Conservation (phyloP, 768 basidiomycete species). For the Nidularia pulvinata region DNA sequence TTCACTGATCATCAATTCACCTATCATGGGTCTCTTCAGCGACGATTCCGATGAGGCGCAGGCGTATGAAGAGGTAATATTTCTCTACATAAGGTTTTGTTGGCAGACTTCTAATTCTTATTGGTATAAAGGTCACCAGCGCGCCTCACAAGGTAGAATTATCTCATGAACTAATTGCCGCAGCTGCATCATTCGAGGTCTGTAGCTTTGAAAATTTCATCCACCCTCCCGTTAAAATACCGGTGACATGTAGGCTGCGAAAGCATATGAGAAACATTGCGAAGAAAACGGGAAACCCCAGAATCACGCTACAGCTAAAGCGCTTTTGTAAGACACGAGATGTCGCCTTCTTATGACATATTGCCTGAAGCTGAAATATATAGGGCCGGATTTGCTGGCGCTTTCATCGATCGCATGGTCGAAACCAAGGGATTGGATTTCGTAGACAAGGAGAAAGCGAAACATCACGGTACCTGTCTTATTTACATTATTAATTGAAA, state of each 20-base stretch:
- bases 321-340: slow-evolving; percentile 35
- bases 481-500: too few relatives aligned
- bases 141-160: slow-evolving; percentile 56
- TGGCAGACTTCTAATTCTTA: neutral
- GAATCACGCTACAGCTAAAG: slow-evolving; percentile 56
- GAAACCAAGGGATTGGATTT: slow-evolving; percentile 50
- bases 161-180: slow-evolving; percentile 69
- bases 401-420: slow-evolving; percentile 50
- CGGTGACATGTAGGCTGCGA: too few relatives aligned
- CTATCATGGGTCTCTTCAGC: neutral
- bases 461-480: slow-evolving; percentile 18
- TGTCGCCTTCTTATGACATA: neutral
- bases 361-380: neutral
- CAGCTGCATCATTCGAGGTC: slow-evolving; percentile 58
- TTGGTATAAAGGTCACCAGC: slow-evolving; percentile 42
- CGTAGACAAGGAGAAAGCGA: slow-evolving; percentile 17
- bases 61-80: neutral
- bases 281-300: slow-evolving; percentile 44
- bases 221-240: too few relatives aligned
- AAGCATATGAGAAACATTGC: slow-evolving; percentile 59
- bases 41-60: neutral
- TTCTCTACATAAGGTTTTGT: neutral
- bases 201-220: neutral
- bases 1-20: too few relatives aligned
- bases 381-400: slow-evolving; percentile 55